Evolutionary conservation across 768 basidiomycete species (phyloP), one percentile per base, ranked within the genome.

Genomic region (Aureoboletus auriporus): DNA sequence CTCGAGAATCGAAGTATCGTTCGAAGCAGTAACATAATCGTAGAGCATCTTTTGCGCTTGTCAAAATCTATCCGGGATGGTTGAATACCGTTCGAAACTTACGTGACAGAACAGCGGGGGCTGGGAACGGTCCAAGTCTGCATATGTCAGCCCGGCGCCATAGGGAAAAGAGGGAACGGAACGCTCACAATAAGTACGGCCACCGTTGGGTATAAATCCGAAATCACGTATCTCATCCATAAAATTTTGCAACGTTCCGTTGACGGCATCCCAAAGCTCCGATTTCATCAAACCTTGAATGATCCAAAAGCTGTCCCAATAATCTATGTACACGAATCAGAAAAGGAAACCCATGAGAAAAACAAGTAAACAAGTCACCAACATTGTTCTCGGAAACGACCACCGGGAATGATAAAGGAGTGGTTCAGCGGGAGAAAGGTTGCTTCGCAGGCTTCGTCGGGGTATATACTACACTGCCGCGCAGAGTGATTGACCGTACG

Each of bases 191-290:
- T 96, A 96, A 43, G 89, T 91, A 10, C 93, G 77, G 4, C 92
- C 93, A 7, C 94, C 94, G 58, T 96, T 97, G 2, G 94, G 94
- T 53, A 97, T 85, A 71, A 96, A 97, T 0, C 93, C 94, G 58
- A 89, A 81, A 20, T 64, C 62, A 35, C 86, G 81, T 39, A 97
- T 71, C 62, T 95, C 85, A 59, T 97, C 93, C 92, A 96, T 93
- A 61, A 97, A 96, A 70, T 96, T 95, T 54, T 89, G 82, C 30
- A 96, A 71, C 0, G 92, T 89, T 10, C 74, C 80, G 53, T 89
- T 88, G 49, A 78, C 87, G 45, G 89, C 75, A 46, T 73, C 73
- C 56, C 79, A 84, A 11, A 96, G 75, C 54, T 86, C 78, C 2
- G 89, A 91, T 61, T 86, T 72, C 28, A 97, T 69, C n/a, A 96